Base-by-base conservation (phyloP, 2,329 filamentous ascomycete species). In the Fusarium sp. region DNA sequence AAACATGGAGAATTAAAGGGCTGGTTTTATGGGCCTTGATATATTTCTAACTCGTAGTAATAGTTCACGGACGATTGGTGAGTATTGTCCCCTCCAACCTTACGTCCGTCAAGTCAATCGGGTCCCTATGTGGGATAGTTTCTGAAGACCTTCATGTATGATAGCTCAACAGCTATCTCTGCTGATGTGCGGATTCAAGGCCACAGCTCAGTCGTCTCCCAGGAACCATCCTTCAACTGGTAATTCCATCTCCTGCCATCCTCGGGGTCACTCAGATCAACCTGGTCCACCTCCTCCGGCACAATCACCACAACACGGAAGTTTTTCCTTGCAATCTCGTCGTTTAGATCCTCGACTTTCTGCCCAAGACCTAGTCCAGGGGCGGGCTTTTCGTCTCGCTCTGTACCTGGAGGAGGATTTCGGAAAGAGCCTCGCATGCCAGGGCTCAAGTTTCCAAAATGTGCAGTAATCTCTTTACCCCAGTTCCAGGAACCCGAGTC, bases 371-470 rank as follows among this genome's bases (percentile, higher is more conserved):
- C 82, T 7, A 84, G 75, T 1, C 83, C 83, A 16, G 81, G 79
- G 66, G 80, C 79, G 72, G 87, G 81, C 75, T 86, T 76, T 78
- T 89, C 72, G 73, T 87, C 82, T 75, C 92, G 79, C 54, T 90
- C 86, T 69, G 86, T 85, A 0, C 93, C 93, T 1, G 93, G 92
- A 11, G 88, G 85, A 79, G 96, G 88, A 79, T 92, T 90, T 82
- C 90, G 91, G 81, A 95, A 95, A 14, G 89, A 88, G 15, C 92
- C 92, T 80, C 95, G 88, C 91, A 97, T 94, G 2, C 86, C 84
- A 12, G 95, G 95, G 74, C 89, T 92, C 75, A 96, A 83, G 81
- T 98, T 98, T 26, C 94, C 95, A 88, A 98, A 98, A 80, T 96
- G 93, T 54, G 90, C 93, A 56, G 93, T 95, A 41, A 98, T 82